These are phyloP conservation scores for Fusarium zealandicum DNA, from an alignment of 2,329 filamentous ascomycete species.

Conservation along the genomic window DNA sequence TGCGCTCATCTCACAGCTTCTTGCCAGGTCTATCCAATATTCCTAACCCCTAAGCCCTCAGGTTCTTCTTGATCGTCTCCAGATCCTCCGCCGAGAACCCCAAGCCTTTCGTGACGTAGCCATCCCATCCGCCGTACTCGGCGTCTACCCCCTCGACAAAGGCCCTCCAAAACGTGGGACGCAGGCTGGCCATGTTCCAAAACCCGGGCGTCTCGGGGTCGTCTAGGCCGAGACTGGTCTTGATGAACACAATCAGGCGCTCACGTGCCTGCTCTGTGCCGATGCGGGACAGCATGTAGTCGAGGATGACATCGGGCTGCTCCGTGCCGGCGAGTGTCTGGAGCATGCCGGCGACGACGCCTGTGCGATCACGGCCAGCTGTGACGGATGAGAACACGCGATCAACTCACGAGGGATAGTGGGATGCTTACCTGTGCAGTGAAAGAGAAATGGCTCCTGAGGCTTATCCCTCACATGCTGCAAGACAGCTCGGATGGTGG, in stretches of 20 bases:
- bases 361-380: constrained; percentile 64
- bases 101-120: constrained; percentile 54
- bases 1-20: too few relatives aligned
- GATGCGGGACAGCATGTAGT: constrained; percentile 63
- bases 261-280: constrained; percentile 60
- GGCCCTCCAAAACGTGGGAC: constrained; percentile 53
- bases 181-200: constrained; percentile 55
- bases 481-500: constrained; percentile 54
- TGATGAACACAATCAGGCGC: constrained; percentile 53
- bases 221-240: constrained; percentile 47
- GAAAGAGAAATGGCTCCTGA: constrained; percentile 56
- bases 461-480: constrained; percentile 57
- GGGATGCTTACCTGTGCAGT: constrained; percentile 59
- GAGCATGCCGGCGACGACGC: constrained; percentile 59
- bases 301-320: constrained; percentile 52
- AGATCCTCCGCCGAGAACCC: constrained; percentile 57
- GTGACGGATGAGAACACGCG: background rate
- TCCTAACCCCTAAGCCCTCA: constrained; percentile 37
- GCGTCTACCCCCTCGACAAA: constrained; percentile 54
- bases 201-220: constrained; percentile 56
- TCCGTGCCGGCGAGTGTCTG: constrained; percentile 57
- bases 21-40: background rate
- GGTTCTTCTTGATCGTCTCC: constrained; percentile 55
- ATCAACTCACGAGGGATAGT: background rate
- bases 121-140: constrained; percentile 57